Evolutionary conservation across 805 yeast genomes (phyloP).

Genomic region (Alloascoidea hylecoeti): DNA sequence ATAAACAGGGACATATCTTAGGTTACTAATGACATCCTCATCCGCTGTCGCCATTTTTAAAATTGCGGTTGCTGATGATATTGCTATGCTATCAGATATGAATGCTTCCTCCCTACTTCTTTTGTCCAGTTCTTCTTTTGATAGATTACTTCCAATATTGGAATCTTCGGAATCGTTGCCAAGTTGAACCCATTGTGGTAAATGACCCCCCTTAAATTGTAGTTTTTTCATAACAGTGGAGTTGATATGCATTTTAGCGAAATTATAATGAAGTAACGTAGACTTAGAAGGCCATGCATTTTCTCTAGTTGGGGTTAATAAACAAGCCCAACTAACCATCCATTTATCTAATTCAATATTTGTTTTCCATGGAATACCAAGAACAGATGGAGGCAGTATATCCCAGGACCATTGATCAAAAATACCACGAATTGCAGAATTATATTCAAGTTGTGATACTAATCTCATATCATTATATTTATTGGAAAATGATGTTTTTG

Average conservation of each 20-base stretch:
- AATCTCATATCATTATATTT: slow-evolving; percentile 35
- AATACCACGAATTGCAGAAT: slow-evolving; percentile 45
- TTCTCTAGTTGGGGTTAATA: slow-evolving; percentile 40
- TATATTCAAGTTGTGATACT: slow-evolving; percentile 59
- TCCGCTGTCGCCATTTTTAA: slow-evolving; percentile 44
- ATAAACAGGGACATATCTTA: slow-evolving; percentile 58
- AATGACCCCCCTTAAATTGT: slow-evolving; percentile 2
- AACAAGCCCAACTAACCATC: slow-evolving; percentile 73
- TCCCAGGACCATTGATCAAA: slow-evolving; percentile 50
- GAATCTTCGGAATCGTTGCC: slow-evolving; percentile 2
- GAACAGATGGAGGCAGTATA: slow-evolving; percentile 38
- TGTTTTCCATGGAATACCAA: slow-evolving; percentile 56
- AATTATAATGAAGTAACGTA: slow-evolving; percentile 54
- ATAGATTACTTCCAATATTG: neutral
- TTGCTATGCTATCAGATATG: slow-evolving; percentile 24
- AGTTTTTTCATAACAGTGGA: slow-evolving; percentile 11
- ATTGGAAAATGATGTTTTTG: slow-evolving; percentile 7
- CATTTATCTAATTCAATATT: slow-evolving; percentile 58
- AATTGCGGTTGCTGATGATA: slow-evolving; percentile 50
- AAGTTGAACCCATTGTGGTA: slow-evolving; percentile 3
- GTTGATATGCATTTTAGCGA: slow-evolving; percentile 64
- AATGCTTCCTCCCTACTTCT: slow-evolving; percentile 6
- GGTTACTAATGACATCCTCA: slow-evolving; percentile 37
- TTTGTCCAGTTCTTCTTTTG: slow-evolving; percentile 1
- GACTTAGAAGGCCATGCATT: slow-evolving; percentile 55